Base-by-base conservation (phyloP, 83 land plant genomes). In the Larix sibirica region DNA sequence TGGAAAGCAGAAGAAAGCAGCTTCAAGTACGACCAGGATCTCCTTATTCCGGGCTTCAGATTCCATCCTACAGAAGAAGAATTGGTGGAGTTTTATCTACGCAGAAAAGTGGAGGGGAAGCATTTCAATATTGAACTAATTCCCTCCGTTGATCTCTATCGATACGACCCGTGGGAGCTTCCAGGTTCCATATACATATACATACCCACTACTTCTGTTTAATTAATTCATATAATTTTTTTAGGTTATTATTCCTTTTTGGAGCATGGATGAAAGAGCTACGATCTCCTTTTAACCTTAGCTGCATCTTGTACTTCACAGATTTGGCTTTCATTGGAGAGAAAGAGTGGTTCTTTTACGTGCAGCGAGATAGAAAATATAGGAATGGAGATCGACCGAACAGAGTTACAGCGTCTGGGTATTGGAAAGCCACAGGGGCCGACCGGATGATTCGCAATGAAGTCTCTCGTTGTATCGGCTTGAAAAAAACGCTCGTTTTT, bases 81-180 rank as follows among this genome's bases (percentile, higher is more conserved):
- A 1, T 82, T 92, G 6, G 85, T 92, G 3, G 94, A 90, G 36
- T 92, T 90, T 81, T 92, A 92, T 82, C 93, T 92, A 61, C 90
- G 94, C 80, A 89, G 92, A 83, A 92, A 90, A 83, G 93, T 92
- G 12, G 94, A 92, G 84, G 94, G 94, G 71, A 90, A 87, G 82
- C 81, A 85, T 3, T 92, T 92, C 86, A 88, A 88, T 56, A 90
- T 92, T 3, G 92, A 92, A 47, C 89, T 92, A 79, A 92, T 92
- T 54, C 85, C 91, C 59, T 86, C 85, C 62, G 85, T 92, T 31
- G 92, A 92, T 81, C 94, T 92, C 76, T 92, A 92, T 80, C 92
- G 94, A 82, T 92, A n/a, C n/a, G n/a, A n/a, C n/a, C n/a, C n/a
- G n/a, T n/a, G n/a, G n/a, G n/a, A n/a, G n/a, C n/a, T n/a, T 81